Conservation (phyloP, 2,329 filamentous ascomycete species). For the Penicillium sp. region DNA sequence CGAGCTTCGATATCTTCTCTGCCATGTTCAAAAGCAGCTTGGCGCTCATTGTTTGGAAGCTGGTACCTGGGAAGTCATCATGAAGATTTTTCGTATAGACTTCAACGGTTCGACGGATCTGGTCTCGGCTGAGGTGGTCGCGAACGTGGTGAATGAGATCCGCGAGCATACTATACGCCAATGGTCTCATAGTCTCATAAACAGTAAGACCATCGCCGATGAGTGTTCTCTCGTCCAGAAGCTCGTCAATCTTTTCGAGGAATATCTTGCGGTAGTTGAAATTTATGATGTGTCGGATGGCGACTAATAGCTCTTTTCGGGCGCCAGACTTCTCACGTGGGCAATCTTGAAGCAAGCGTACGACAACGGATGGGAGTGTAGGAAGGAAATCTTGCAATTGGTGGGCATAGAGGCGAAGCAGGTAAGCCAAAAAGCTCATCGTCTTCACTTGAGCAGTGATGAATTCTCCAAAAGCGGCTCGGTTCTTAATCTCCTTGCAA, state of each 20-base stretch:
- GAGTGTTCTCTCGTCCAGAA: constrained; percentile 88
- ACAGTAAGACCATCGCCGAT: constrained; percentile 96
- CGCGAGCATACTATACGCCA: constrained; percentile 97
- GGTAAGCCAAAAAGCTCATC: constrained; percentile 96
- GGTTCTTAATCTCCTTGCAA: constrained; percentile 88
- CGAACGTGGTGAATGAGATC: constrained; percentile 97
- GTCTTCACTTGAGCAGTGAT: constrained; percentile 98
- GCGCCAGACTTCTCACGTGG: constrained; percentile 91
- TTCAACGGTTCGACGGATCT: constrained; percentile 93
- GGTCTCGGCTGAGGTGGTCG: constrained; percentile 81
- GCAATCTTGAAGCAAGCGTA: constrained; percentile 88
- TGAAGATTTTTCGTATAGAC: constrained; percentile 97
- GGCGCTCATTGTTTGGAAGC: constrained; percentile 99
- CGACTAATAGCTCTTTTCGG: constrained; percentile 91
- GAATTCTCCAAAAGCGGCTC: constrained; percentile 93
- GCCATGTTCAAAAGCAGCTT: constrained; percentile 97
- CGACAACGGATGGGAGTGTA: constrained; percentile 82
- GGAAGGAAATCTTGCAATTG: constrained; percentile 86
- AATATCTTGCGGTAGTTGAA: constrained; percentile 98
- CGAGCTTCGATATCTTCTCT: constrained; percentile 91
- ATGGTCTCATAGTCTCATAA: constrained; percentile 90
- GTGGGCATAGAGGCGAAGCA: constrained; percentile 82
- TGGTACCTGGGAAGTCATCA: constrained; percentile 94
- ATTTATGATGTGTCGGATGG: constrained; percentile 97
- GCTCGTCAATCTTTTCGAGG: constrained; percentile 86